phyloP scores from a whole-genome alignment of 192 early-diverging fungal genomes.

The Coemansia sp. region DNA sequence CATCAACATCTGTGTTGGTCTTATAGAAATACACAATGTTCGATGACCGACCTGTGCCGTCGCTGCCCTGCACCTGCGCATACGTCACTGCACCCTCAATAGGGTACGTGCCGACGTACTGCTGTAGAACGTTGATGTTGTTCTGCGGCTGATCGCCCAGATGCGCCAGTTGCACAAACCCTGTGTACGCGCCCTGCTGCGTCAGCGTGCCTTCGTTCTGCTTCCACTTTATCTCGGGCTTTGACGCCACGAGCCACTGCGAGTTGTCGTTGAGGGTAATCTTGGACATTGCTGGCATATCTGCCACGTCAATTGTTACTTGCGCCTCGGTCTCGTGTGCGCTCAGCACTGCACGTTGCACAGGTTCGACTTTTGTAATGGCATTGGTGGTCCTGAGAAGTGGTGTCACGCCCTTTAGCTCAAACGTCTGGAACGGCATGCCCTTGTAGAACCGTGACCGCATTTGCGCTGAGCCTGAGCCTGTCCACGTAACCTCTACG shows the following conservation, averaged over 20 bases:
- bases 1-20: conserved; percentile 41
- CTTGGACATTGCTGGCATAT: conserved; percentile 38
- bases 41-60: conserved; percentile 23
- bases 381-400: conserved; percentile 46
- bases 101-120: conserved; percentile 48
- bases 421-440: conserved; percentile 53
- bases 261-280: conserved; percentile 52
- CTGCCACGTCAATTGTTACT: conserved; percentile 9
- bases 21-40: conserved; percentile 43
- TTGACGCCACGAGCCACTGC: conserved; percentile 50
- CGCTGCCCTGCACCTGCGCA: conserved; percentile 32
- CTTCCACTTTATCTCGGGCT: conserved; percentile 43
- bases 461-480: conserved; percentile 24
- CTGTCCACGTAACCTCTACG: conserved; percentile 46
- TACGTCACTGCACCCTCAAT: conserved; percentile 54
- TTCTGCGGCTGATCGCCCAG: conserved; percentile 36
- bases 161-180: conserved; percentile 55
- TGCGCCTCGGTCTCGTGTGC: background rate
- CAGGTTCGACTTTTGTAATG: conserved; percentile 27
- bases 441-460: conserved; percentile 56
- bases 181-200: conserved; percentile 19
- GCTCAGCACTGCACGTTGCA: conserved; percentile 28
- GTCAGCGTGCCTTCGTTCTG: conserved; percentile 16
- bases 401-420: conserved; percentile 36
- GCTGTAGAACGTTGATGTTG: conserved; percentile 48